Conservation (phyloP, 176 grass and related monocot genomes). For the Aegilops longissima region DNA sequence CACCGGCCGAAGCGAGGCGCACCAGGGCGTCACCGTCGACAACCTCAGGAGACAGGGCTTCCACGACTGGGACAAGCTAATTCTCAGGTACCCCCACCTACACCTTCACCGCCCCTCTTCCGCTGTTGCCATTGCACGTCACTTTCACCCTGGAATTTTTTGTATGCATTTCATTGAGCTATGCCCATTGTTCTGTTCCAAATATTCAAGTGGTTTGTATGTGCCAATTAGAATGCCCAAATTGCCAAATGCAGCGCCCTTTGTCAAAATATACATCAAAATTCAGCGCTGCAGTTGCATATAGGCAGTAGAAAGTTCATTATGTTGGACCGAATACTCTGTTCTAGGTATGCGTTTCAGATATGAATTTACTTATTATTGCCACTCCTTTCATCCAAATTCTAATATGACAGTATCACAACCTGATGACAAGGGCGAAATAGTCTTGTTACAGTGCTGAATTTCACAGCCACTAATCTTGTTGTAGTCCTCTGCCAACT, state of each 20-base stretch:
- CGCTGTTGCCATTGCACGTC: neutral
- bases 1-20: slow-evolving; percentile 64
- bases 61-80: slow-evolving; percentile 70
- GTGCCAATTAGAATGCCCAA: neutral
- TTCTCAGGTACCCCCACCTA: slow-evolving; percentile 36
- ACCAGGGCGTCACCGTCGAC: slow-evolving; percentile 45
- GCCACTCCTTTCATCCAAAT: neutral
- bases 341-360: neutral
- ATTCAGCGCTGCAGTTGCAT: neutral
- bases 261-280: neutral
- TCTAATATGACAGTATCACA: neutral
- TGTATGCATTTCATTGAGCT: neutral
- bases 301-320: neutral
- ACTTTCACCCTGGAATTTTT: neutral
- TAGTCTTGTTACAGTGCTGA: neutral
- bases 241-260: neutral
- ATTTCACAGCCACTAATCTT: neutral
- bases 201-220: neutral
- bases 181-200: neutral
- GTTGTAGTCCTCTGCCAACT: neutral
- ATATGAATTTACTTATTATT: neutral
- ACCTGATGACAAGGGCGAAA: neutral
- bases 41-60: slow-evolving; percentile 66
- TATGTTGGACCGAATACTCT: neutral
- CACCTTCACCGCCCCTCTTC: neutral